Base-by-base conservation (phyloP, 176 grass and related monocot species). In the Leersia perrieri region DNA sequence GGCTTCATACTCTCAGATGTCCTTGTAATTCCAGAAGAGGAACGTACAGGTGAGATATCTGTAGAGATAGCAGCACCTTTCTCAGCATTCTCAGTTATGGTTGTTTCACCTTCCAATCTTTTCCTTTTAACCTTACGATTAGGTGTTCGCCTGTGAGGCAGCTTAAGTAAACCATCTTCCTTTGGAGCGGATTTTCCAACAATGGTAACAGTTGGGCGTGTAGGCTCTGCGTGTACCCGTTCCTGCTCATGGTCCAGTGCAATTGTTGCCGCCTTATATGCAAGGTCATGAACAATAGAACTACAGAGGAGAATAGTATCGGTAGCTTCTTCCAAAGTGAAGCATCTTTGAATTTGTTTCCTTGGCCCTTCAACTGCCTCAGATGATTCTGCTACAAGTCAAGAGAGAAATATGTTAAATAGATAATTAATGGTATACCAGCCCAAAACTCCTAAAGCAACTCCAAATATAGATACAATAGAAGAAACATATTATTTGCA, bases 291-390 rank as follows among this genome's bases (percentile, higher is more conserved):
- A 80, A 92, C 82, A 53, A 98, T 89, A 51, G 95, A 98, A 87
- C 89, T 98, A 85, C 95, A 98, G 38, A 92, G 87, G 40, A 94
- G 78, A 83, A 98, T 88, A 16, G 90, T 85, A 78, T 98, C 92
- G 18, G 95, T 75, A 66, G 95, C 90, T 76, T 98, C 92, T 91
- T 98, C 92, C 41, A 94, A 80, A 60, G 92, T 91, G 77, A 98
- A 94, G 66, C 86, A 92, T 88, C 83, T 92, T 47, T 66, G 87
- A 35, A 82, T 89, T 78, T 84, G 72, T 80, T 81, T 81, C 78
- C 45, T 85, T 16, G 85, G 68, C 60, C 26, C 90, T 92, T 90
- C 80, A 62, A 81, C 63, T 70, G 60, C 44, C 57, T 35, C 63
- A 45, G 63, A 36, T 31, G 80, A 68, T 88, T 81, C 83, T 88